Evolutionary conservation across 805 yeast genomes (phyloP), one percentile per base, ranked within the genome.

Genomic region (Saccharomyces paradoxus): DNA sequence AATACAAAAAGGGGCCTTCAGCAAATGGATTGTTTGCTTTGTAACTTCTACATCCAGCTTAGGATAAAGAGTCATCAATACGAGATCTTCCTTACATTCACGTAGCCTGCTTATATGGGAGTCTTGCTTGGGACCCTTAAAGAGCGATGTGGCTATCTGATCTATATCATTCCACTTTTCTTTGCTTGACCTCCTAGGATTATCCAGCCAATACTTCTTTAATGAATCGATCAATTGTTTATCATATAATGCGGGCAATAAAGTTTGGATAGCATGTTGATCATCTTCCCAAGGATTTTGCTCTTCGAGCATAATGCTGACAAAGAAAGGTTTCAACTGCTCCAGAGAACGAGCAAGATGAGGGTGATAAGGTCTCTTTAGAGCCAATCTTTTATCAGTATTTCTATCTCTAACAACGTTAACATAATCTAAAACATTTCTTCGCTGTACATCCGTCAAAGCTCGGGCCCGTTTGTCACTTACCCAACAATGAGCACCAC

Each of bases 401-500:
- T 73, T 75, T 58, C 79, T 77, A 30, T 80, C 81, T 61, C 76
- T 82, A 53, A 88, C 74, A 0, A 91, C 84, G 61, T 89, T 92
- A 67, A 94, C 69, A 67, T 94, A 94, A 60, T 88, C 91, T 31
- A 91, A 84, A 12, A 94, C 80, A 2, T 96, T 82, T 62, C 86
- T 77, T 63, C 99, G 80, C 56, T 82, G 81, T 4, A 74, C 63
- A 68, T 94, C 98, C 58, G 81, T 86, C 57, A 94, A 70, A 1
- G 68, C 63, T 54, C 97, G 74, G 0, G 97, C 97, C 50, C 91
- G 74, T 53, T 79, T 71, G 67, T 94, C 99, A 70, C 96, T 87
- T 26, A 94, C 79, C 99, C 99, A 94, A 65, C 98, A 95, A 77
- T 94, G 99, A 14, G 95, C 96, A 70, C 99, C 99, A 80, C 99